Conservation (phyloP, 2,329 filamentous ascomycete species). For the Aureobasidium sp. region DNA sequence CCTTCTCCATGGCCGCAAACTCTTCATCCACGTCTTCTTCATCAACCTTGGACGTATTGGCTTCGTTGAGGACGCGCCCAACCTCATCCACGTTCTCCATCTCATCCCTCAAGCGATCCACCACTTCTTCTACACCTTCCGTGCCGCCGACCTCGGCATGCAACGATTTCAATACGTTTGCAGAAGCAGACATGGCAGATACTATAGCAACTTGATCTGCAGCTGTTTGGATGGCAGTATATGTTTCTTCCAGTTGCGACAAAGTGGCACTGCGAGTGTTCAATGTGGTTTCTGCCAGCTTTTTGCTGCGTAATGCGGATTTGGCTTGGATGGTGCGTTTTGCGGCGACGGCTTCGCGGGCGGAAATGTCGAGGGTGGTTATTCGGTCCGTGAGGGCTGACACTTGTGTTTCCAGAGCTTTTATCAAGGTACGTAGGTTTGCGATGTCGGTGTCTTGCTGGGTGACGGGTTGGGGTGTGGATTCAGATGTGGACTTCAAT, state of each 20-base stretch:
- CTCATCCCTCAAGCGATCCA: constrained; percentile 66
- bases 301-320: constrained; percentile 73
- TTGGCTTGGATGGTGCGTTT: constrained; percentile 71
- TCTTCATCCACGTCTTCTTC: constrained; percentile 84
- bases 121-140: constrained; percentile 65
- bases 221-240: constrained; percentile 76
- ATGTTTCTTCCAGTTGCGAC: constrained; percentile 73
- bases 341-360: constrained; percentile 59
- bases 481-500: constrained; percentile 51
- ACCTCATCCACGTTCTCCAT: constrained; percentile 80
- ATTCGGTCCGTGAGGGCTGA: constrained; percentile 53
- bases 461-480: constrained; percentile 48
- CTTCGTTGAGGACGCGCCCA: constrained; percentile 63
- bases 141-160: constrained; percentile 71
- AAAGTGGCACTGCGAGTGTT: constrained; percentile 64
- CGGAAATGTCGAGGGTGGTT: constrained; percentile 42
- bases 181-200: constrained; percentile 70
- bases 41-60: constrained; percentile 47
- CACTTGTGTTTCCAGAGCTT: constrained; percentile 57
- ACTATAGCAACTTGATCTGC: constrained; percentile 77
- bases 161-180: constrained; percentile 61
- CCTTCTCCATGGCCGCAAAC: constrained; percentile 62
- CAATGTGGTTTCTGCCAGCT: constrained; percentile 67
- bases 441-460: constrained; percentile 76
- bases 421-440: constrained; percentile 65